These are phyloP conservation scores for Russula virescens DNA, from an alignment of 768 basidiomycete species.

Conservation along the genomic window DNA sequence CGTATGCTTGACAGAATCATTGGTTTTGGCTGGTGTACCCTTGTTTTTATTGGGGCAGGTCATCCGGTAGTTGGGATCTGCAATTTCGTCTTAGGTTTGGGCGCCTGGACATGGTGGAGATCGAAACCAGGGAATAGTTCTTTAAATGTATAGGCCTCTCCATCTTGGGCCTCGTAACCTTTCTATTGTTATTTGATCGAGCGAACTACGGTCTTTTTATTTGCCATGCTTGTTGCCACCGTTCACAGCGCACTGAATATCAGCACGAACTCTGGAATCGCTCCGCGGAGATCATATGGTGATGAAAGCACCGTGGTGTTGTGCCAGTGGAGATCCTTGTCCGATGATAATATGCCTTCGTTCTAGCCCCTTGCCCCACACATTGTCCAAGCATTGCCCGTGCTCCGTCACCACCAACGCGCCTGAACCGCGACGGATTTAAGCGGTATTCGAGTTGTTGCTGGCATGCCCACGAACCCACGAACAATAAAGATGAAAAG, in stretches of 20 bases:
- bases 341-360: neutral
- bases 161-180: neutral
- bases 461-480: neutral
- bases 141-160: slow-evolving; percentile 3
- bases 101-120: slow-evolving; percentile 51
- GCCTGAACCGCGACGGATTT: neutral
- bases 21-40: slow-evolving; percentile 74
- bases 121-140: slow-evolving; percentile 12
- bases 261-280: neutral
- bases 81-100: slow-evolving; percentile 65
- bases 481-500: too few relatives aligned
- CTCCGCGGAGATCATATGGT: slow-evolving; percentile 2
- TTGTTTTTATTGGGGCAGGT: slow-evolving; percentile 73
- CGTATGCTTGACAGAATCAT: slow-evolving; percentile 63
- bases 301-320: neutral
- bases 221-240: neutral
- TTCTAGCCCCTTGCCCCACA: too few relatives aligned
- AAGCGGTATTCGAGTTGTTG: neutral
- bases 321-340: neutral
- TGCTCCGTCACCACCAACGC: neutral
- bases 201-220: neutral
- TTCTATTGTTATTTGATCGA: neutral
- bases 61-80: slow-evolving; percentile 62
- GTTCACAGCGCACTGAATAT: neutral
- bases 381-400: too few relatives aligned